Conservation (phyloP, 208 protist genomes). For the Histomonas meleagridis region DNA sequence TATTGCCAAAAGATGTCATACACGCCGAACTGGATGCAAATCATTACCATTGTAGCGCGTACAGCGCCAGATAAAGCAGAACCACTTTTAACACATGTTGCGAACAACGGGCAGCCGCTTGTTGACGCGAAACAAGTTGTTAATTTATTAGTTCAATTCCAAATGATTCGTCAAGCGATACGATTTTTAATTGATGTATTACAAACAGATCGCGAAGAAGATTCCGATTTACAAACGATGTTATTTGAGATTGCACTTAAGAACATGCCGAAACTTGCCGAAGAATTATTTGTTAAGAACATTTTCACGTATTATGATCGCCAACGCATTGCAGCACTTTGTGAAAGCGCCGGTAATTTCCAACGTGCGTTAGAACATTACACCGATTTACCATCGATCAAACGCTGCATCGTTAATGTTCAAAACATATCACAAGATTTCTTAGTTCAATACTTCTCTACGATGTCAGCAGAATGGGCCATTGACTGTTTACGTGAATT, state of each 20-base stretch:
- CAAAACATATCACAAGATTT: constrained; percentile 15
- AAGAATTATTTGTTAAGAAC: constrained; percentile 80
- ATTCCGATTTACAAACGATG: constrained; percentile 82
- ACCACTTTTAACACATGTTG: constrained; percentile 73
- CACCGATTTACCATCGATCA: constrained; percentile 85
- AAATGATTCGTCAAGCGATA: constrained; percentile 85
- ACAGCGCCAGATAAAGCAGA: constrained; percentile 73
- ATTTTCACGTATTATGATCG: constrained; percentile 91
- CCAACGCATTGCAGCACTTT: constrained; percentile 78
- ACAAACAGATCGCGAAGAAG: constrained; percentile 61
- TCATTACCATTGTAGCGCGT: constrained; percentile 60
- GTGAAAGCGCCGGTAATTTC: constrained; percentile 87
- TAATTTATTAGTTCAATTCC: constrained; percentile 51
- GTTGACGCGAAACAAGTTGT: constrained; percentile 44
- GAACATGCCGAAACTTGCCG: constrained; percentile 73
- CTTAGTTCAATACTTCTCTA: constrained; percentile 73
- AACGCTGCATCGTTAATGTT: constrained; percentile 72
- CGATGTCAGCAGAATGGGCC: constrained; percentile 76
- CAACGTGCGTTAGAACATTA: constrained; percentile 86
- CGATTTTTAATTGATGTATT: constrained; percentile 89
- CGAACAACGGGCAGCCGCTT: constrained; percentile 46
- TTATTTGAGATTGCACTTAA: constrained; percentile 97
- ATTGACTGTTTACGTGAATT: constrained; percentile 88
- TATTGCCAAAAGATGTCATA: constrained; percentile 44
- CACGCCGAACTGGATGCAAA: constrained; percentile 28